Conservation (phyloP, 2,329 filamentous ascomycete species). For the Elsinoe arachidis region DNA sequence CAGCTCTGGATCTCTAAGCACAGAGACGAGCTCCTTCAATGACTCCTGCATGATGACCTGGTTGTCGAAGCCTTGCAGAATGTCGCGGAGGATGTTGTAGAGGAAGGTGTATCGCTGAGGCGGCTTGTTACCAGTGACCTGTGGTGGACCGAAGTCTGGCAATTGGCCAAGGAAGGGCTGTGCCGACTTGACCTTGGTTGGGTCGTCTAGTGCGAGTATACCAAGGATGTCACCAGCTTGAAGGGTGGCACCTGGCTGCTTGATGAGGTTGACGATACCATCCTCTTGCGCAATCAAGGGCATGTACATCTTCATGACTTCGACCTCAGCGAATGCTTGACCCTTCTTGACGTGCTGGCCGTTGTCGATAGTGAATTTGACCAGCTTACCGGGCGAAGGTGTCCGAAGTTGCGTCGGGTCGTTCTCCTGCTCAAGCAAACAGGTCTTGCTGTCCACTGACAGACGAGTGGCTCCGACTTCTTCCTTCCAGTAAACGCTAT, state of each 20-base stretch:
- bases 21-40: conserved; percentile 79
- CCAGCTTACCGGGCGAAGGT: conserved; percentile 91
- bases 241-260: conserved; percentile 95
- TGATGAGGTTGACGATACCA: conserved; percentile 94
- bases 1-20: conserved; percentile 79
- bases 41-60: conserved; percentile 88
- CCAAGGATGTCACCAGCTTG: conserved; percentile 98
- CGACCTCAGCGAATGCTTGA: conserved; percentile 90
- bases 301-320: conserved; percentile 99
- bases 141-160: conserved; percentile 75
- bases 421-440: conserved; percentile 95
- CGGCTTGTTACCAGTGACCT: conserved; percentile 83
- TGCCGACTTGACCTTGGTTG: conserved; percentile 91
- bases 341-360: conserved; percentile 87
- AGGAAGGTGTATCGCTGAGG: conserved; percentile 77
- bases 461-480: conserved; percentile 92
- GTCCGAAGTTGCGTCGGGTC: conserved; percentile 94
- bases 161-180: conserved; percentile 88
- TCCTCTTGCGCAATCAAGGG: conserved; percentile 90
- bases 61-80: conserved; percentile 91
- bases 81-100: conserved; percentile 71
- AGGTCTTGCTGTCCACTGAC: conserved; percentile 97
- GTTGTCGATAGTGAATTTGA: conserved; percentile 96
- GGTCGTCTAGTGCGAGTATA: conserved; percentile 90
- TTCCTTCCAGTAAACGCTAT: conserved; percentile 99